Evolutionary conservation across 2,329 filamentous ascomycete species (phyloP).

Genomic region (Coniochaeta sp.): DNA sequence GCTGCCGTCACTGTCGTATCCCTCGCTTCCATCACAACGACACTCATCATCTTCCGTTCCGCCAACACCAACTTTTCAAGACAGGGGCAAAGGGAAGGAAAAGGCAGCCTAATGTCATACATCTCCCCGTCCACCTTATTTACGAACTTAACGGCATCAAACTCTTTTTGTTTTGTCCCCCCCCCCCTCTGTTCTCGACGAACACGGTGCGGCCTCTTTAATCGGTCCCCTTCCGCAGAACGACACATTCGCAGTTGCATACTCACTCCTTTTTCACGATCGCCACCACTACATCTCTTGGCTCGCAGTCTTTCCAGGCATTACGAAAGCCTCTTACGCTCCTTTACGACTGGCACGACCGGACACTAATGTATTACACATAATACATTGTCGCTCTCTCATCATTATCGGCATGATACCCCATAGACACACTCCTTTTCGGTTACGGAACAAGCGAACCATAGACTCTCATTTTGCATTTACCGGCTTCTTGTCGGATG

Average conservation of each 20-base stretch:
- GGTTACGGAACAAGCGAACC: constrained; percentile 16
- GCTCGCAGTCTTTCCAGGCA: constrained; percentile 13
- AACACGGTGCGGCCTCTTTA: constrained; percentile 3
- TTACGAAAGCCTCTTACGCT: constrained; percentile 19
- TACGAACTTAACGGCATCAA: constrained; percentile 11
- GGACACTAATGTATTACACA: constrained; percentile 11
- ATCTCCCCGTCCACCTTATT: neutral
- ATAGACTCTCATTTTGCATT: constrained; percentile 35
- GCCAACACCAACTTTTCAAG: constrained; percentile 20
- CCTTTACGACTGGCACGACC: constrained; percentile 25
- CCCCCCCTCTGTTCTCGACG: neutral
- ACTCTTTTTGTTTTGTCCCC: constrained; percentile 7
- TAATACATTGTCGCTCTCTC: constrained; percentile 21
- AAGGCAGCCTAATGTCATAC: constrained; percentile 11
- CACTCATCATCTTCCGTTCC: constrained; percentile 28
- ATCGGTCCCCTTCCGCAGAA: constrained; percentile 10
- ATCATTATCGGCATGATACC: constrained; percentile 27
- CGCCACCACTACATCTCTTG: constrained; percentile 4
- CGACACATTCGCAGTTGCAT: constrained; percentile 26
- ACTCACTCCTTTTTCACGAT: constrained; percentile 21
- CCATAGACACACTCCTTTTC: constrained; percentile 32
- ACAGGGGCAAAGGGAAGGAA: constrained; percentile 27
- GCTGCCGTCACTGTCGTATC: constrained; percentile 22
- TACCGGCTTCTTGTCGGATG: neutral
- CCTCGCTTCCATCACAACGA: constrained; percentile 23